Conservation (phyloP, 2,329 filamentous ascomycete species). For the Penicillium sp. region DNA sequence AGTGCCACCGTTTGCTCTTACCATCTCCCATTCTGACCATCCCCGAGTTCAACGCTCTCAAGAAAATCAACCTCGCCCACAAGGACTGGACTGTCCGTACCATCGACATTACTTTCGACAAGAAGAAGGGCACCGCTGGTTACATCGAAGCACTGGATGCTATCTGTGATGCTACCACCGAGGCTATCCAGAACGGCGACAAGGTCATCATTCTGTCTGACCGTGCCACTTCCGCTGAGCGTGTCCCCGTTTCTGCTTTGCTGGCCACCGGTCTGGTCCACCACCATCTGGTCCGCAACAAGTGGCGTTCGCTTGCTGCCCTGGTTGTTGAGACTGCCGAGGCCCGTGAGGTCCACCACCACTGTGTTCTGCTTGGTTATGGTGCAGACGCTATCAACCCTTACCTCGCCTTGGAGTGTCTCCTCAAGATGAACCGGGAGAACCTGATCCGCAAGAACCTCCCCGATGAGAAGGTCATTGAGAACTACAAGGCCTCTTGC, state of each 20-base stretch:
- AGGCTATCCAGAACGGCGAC: slow-evolving; percentile 75
- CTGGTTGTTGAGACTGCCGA: slow-evolving; percentile 88
- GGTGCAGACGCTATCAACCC: slow-evolving; percentile 92
- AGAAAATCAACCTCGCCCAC: slow-evolving; percentile 67
- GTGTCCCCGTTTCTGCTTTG: slow-evolving; percentile 78
- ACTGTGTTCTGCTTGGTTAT: slow-evolving; percentile 96
- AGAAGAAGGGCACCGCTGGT: slow-evolving; percentile 72
- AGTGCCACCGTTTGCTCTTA: slow-evolving; percentile 79
- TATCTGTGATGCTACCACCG: slow-evolving; percentile 79
- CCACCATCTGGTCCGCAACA: slow-evolving; percentile 90
- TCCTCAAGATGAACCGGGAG: slow-evolving; percentile 92
- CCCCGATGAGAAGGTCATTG: slow-evolving; percentile 72
- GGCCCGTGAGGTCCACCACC: slow-evolving; percentile 94
- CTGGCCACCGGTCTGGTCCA: slow-evolving; percentile 90
- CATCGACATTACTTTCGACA: slow-evolving; percentile 91
- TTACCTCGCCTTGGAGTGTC: slow-evolving; percentile 92
- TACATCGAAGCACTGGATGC: slow-evolving; percentile 82
- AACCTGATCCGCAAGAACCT: slow-evolving; percentile 88
- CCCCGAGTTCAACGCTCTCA: slow-evolving; percentile 82
- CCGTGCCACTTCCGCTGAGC: slow-evolving; percentile 73
- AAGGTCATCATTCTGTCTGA: slow-evolving; percentile 87
- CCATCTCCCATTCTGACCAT: slow-evolving; percentile 86
- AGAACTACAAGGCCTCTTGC: slow-evolving; percentile 95
- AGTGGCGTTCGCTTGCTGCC: slow-evolving; percentile 85
- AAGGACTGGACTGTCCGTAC: slow-evolving; percentile 79